These are phyloP conservation scores for Carallia pectinifolia DNA, from an alignment of 345 rosid species.

Conservation along the genomic window DNA sequence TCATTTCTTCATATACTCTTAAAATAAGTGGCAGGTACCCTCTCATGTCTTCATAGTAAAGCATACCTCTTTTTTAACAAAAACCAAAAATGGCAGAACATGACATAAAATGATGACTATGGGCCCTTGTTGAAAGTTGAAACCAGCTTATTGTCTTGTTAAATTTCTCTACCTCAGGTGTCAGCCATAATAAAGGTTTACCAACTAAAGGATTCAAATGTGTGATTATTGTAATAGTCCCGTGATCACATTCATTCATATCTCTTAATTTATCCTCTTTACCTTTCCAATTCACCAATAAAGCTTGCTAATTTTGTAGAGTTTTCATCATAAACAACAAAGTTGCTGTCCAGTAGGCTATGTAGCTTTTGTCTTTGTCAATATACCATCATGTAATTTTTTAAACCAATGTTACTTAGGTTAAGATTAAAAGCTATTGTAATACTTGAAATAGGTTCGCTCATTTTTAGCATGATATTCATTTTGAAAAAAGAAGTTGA, in stretches of 20 bases:
- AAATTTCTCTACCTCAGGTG: constrained; percentile 18
- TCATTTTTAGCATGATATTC: no score
- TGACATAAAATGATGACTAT: constrained; percentile 40
- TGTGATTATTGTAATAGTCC: constrained; percentile 27
- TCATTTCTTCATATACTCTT: constrained; percentile 21
- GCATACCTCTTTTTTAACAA: constrained; percentile 31
- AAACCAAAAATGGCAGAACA: constrained; percentile 34
- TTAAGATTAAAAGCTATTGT: neutral
- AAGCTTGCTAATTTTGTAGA: constrained; percentile 10
- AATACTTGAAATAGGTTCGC: neutral
- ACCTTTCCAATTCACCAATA: constrained; percentile 28
- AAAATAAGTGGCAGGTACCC: constrained; percentile 15
- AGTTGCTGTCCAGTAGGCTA: constrained; percentile 3
- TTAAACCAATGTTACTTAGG: neutral
- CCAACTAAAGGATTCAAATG: constrained; percentile 28
- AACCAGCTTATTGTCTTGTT: constrained; percentile 16
- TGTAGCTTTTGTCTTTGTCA: constrained; percentile 11
- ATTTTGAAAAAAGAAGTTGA: no score
- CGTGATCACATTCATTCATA: constrained; percentile 24
- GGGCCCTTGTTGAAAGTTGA: constrained; percentile 33
- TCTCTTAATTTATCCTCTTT: constrained; percentile 16
- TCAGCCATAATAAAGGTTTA: constrained; percentile 16
- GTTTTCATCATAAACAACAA: constrained; percentile 25
- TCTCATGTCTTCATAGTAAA: constrained; percentile 28
- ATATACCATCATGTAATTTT: neutral